Conservation (phyloP, 305 asterid genomes). For the Fraxinus dipetala region DNA sequence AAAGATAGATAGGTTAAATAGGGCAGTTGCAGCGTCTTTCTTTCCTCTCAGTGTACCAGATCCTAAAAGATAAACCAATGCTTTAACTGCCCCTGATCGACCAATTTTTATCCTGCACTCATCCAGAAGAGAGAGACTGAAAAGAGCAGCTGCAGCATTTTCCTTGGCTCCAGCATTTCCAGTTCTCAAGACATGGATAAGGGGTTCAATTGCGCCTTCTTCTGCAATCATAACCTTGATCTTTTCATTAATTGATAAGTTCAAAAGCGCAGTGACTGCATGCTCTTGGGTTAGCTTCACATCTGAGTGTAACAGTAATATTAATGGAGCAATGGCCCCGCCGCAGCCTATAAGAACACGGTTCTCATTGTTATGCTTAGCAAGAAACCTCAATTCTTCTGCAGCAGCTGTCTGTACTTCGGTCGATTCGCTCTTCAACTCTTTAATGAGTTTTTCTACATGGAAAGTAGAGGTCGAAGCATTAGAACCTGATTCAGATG, state of each 20-base stretch:
- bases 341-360: constrained; percentile 65
- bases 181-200: constrained; percentile 66
- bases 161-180: constrained; percentile 78
- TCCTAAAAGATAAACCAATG: constrained; percentile 69
- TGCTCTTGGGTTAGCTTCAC: constrained; percentile 68
- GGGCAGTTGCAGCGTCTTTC: constrained; percentile 91
- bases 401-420: constrained; percentile 72
- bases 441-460: constrained; percentile 57
- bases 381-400: constrained; percentile 68
- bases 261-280: constrained; percentile 85
- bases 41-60: constrained; percentile 76
- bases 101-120: constrained; percentile 79
- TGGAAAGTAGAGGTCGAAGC: constrained; percentile 57
- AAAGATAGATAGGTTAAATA: constrained; percentile 73
- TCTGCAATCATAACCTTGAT: constrained; percentile 68
- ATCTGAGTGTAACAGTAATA: constrained; percentile 57
- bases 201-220: constrained; percentile 72
- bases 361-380: constrained; percentile 68
- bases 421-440: constrained; percentile 46
- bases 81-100: constrained; percentile 74
- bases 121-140: constrained; percentile 79
- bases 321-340: constrained; percentile 76
- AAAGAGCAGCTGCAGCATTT: constrained; percentile 91
- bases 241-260: constrained; percentile 64
- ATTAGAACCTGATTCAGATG: constrained; percentile 40